These are phyloP conservation scores for Mangifera indica DNA, from an alignment of 345 rosid genomes.

Conservation along the genomic window DNA sequence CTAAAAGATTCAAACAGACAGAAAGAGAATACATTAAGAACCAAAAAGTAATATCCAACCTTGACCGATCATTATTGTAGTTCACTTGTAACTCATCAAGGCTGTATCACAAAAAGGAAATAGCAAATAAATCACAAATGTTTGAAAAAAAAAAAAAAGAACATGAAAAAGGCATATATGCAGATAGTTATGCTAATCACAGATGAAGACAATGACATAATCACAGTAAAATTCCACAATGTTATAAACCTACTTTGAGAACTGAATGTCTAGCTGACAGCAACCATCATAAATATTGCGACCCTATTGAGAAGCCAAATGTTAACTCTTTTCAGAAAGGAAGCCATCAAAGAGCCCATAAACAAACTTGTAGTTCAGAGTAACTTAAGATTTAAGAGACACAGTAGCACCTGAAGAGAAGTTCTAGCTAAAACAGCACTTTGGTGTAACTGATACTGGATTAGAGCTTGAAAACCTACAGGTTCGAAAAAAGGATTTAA, in stretches of 20 bases:
- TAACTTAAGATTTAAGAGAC: background rate
- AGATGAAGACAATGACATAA: background rate
- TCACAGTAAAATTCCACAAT: constrained; percentile 6
- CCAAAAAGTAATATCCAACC: constrained; percentile 39
- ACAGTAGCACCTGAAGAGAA: constrained; percentile 69
- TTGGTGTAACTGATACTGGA: constrained; percentile 77
- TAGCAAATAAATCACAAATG: constrained; percentile 8
- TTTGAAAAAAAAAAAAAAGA: too few species aligned
- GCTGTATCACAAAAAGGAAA: constrained; percentile 40
- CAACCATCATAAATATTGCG: constrained; percentile 98
- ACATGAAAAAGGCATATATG: background rate
- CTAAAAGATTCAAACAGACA: background rate
- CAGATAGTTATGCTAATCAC: background rate
- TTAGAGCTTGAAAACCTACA: constrained; percentile 95
- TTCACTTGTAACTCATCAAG: constrained; percentile 97
- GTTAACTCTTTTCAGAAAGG: constrained; percentile 9
- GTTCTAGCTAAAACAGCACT: constrained; percentile 80
- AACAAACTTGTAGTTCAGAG: constrained; percentile 7
- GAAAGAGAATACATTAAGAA: constrained; percentile 12
- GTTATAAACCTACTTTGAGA: constrained; percentile 68
- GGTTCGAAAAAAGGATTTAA: constrained; percentile 15
- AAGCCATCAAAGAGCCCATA: constrained; percentile 10
- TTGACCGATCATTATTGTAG: constrained; percentile 94
- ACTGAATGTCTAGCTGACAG: constrained; percentile 97
- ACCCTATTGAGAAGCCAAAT: constrained; percentile 50